phyloP scores from a whole-genome alignment of 805 yeast genomes.

The Pichia membranifaciens region DNA sequence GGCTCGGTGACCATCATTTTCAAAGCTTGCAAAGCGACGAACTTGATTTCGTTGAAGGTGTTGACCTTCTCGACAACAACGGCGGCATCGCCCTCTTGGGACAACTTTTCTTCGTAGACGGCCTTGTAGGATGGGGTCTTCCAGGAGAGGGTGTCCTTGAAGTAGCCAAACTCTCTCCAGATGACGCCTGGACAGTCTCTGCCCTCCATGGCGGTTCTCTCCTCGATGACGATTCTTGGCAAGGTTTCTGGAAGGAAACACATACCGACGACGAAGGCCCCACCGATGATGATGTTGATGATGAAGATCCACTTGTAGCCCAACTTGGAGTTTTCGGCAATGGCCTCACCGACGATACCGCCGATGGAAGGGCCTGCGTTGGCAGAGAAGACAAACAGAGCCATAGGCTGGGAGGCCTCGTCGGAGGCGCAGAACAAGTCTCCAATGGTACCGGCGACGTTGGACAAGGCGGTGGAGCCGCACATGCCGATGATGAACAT shows the following conservation, averaged over 20 bases:
- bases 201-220: constrained; percentile 25
- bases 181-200: constrained; percentile 20
- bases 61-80: constrained; percentile 22
- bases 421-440: constrained; percentile 32
- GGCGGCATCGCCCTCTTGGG: constrained; percentile 19
- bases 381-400: constrained; percentile 31
- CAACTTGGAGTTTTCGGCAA: constrained; percentile 24
- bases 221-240: constrained; percentile 32
- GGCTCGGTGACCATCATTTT: constrained; percentile 33
- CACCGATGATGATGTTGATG: constrained; percentile 30
- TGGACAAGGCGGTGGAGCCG: constrained; percentile 31
- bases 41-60: constrained; percentile 26
- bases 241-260: constrained; percentile 31
- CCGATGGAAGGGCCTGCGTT: constrained; percentile 34
- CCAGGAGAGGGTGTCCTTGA: constrained; percentile 14
- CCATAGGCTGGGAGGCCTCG: constrained; percentile 33
- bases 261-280: constrained; percentile 19
- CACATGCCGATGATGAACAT: constrained; percentile 29
- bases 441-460: constrained; percentile 34
- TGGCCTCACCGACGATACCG: constrained; percentile 34
- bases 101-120: constrained; percentile 10
- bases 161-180: constrained; percentile 24
- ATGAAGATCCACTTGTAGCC: constrained; percentile 32
- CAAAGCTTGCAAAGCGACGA: constrained; percentile 29
- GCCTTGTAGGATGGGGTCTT: constrained; percentile 19